These are phyloP conservation scores for Leptodermis oblonga DNA, from an alignment of 257 asterid genomes.

Conservation along the genomic window DNA sequence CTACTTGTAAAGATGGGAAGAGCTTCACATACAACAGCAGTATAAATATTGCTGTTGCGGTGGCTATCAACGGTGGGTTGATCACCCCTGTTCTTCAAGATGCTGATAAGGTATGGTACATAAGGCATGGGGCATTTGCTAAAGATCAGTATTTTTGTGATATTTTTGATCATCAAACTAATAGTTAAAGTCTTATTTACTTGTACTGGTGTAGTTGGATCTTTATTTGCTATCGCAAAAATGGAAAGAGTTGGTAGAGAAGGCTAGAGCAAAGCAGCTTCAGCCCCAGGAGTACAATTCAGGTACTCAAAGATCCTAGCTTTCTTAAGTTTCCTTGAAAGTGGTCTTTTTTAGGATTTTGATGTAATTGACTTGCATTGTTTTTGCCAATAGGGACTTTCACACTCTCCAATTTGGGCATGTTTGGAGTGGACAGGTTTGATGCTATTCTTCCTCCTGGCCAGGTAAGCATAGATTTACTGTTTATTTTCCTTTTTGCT, in stretches of 20 bases:
- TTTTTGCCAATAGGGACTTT: constrained; percentile 58
- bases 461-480: constrained; percentile 46
- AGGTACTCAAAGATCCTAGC: constrained; percentile 30
- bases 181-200: constrained; percentile 9
- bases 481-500: neutral
- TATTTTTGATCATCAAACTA: neutral
- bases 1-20: constrained; percentile 81
- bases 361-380: neutral
- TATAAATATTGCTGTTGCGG: constrained; percentile 82
- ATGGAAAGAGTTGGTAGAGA: constrained; percentile 84
- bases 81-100: constrained; percentile 89
- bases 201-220: constrained; percentile 58
- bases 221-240: constrained; percentile 72
- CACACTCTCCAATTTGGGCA: constrained; percentile 82
- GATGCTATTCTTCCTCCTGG: constrained; percentile 98
- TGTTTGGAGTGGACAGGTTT: constrained; percentile 93
- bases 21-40: constrained; percentile 68
- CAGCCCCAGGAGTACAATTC: constrained; percentile 82
- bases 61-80: constrained; percentile 74
- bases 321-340: neutral
- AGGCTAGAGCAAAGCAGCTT: constrained; percentile 86
- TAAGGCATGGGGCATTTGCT: neutral
- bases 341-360: neutral
- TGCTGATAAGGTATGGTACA: constrained; percentile 64
- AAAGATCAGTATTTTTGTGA: neutral